These are phyloP conservation scores for Ustilago cynodontis DNA, from an alignment of 1,284 basidiomycete species.

Conservation along the genomic window DNA sequence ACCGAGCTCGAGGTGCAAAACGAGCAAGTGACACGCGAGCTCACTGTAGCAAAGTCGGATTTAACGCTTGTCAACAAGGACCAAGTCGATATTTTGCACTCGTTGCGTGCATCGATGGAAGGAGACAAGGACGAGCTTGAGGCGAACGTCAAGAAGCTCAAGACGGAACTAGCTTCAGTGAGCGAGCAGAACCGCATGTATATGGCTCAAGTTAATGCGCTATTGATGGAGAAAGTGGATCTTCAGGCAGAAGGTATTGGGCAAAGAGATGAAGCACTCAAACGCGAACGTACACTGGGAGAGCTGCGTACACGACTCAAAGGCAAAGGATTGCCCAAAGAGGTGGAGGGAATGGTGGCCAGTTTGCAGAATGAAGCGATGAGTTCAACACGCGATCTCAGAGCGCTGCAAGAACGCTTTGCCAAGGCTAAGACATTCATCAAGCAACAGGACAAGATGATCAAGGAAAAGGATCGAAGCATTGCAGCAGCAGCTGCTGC, in stretches of 20 bases:
- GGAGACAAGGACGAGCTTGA: conserved; percentile 85
- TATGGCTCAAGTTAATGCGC: conserved; percentile 76
- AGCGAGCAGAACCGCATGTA: conserved; percentile 89
- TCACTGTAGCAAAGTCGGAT: conserved; percentile 87
- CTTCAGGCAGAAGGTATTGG: conserved; percentile 75
- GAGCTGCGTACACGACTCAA: conserved; percentile 75
- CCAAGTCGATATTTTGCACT: conserved; percentile 76
- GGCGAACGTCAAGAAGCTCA: conserved; percentile 77
- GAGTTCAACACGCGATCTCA: conserved; percentile 78
- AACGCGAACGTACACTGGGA: conserved; percentile 50
- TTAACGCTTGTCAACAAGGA: conserved; percentile 72
- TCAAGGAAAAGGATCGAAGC: conserved; percentile 60
- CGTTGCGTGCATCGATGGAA: conserved; percentile 86
- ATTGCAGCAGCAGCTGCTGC: conserved; percentile 27
- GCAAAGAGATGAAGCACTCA: conserved; percentile 58
- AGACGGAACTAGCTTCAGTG: conserved; percentile 79
- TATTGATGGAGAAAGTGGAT: conserved; percentile 90
- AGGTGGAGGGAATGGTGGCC: conserved; percentile 81
- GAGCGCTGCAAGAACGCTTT: conserved; percentile 82
- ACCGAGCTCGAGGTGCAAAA: conserved; percentile 80
- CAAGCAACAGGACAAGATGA: conserved; percentile 80
- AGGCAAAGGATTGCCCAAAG: conserved; percentile 76
- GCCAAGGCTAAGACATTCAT: conserved; percentile 90
- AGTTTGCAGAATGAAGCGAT: conserved; percentile 82
- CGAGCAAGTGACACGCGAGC: conserved; percentile 77